Conservation (phyloP, 1,284 basidiomycete genomes). For the Puccinia polysora region DNA sequence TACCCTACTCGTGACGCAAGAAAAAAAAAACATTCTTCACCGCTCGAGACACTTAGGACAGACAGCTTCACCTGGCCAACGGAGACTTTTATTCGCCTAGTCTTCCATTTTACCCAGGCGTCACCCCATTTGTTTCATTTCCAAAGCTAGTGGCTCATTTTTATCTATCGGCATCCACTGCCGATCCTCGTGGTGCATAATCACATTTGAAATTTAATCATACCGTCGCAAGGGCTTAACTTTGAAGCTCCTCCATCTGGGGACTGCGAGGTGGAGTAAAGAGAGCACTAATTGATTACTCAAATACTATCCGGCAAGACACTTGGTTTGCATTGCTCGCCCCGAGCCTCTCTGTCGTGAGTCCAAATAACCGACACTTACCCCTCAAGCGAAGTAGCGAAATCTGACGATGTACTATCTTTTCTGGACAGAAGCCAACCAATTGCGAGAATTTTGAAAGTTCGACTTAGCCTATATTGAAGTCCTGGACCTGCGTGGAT, state of each 20-base stretch:
- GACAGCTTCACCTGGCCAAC: slow-evolving; percentile 5
- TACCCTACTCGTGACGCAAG: slow-evolving; percentile 9
- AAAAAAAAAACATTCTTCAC: slow-evolving; percentile 18
- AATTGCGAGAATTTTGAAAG: neutral
- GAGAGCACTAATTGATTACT: slow-evolving; percentile 17
- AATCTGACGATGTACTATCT: neutral
- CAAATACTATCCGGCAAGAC: slow-evolving; percentile 11
- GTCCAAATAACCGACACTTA: slow-evolving; percentile 29
- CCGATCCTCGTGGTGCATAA: slow-evolving; percentile 19
- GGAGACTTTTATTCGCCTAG: slow-evolving; percentile 27
- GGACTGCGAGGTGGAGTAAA: slow-evolving; percentile 14
- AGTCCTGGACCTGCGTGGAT: slow-evolving; percentile 14
- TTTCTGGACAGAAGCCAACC: slow-evolving; percentile 2
- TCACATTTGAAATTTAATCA: slow-evolving; percentile 17
- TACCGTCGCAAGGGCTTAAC: slow-evolving; percentile 20
- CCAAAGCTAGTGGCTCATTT: slow-evolving; percentile 11
- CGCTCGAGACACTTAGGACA: neutral
- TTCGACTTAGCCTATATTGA: slow-evolving; percentile 9
- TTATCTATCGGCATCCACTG: slow-evolving; percentile 12
- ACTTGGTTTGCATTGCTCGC: slow-evolving; percentile 21
- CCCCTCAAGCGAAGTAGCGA: slow-evolving; percentile 25
- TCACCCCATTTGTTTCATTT: slow-evolving; percentile 9
- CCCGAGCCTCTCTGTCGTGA: slow-evolving; percentile 18
- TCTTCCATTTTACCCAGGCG: neutral
- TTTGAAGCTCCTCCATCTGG: slow-evolving; percentile 13